Conservation (phyloP, 306 rosid species). For the Quercus parvula region DNA sequence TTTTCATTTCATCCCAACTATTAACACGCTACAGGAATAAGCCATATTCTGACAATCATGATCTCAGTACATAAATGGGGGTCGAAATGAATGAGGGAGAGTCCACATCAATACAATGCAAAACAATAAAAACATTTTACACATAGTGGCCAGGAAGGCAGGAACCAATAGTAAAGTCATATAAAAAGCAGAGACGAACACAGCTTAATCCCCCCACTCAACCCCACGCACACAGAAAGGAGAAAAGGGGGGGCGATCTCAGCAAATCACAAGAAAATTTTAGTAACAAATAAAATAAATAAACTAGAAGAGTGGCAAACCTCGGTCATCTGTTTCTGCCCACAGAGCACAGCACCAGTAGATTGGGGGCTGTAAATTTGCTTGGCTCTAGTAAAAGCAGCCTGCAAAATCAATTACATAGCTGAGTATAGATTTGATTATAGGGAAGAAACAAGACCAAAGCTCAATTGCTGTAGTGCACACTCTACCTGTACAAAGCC, state of each 20-base stretch:
- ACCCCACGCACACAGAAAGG: background rate
- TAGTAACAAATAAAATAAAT: background rate
- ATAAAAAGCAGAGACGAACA: background rate
- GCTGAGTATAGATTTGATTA: background rate
- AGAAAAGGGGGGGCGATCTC: background rate
- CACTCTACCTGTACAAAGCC: conserved; percentile 84
- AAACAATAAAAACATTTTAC: too few relatives aligned
- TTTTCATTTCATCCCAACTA: background rate
- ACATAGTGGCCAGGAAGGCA: background rate
- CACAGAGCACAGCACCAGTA: conserved; percentile 75
- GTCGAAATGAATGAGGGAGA: too few relatives aligned
- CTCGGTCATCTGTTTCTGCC: conserved; percentile 96
- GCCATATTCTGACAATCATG: background rate
- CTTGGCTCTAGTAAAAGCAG: conserved; percentile 75
- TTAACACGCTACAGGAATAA: background rate
- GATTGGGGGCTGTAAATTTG: conserved; percentile 58
- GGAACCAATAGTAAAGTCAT: background rate
- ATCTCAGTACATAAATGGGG: too few relatives aligned
- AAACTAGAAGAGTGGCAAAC: conserved; percentile 26
- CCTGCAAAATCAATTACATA: conserved; percentile 47
- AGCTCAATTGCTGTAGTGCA: background rate
- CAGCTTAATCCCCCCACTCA: background rate
- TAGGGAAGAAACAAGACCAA: background rate
- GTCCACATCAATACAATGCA: too few relatives aligned
- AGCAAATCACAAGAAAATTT: too few relatives aligned